Evolutionary conservation across 2,329 filamentous ascomycete genomes (phyloP).

Genomic region (Juglanconis juglandina): DNA sequence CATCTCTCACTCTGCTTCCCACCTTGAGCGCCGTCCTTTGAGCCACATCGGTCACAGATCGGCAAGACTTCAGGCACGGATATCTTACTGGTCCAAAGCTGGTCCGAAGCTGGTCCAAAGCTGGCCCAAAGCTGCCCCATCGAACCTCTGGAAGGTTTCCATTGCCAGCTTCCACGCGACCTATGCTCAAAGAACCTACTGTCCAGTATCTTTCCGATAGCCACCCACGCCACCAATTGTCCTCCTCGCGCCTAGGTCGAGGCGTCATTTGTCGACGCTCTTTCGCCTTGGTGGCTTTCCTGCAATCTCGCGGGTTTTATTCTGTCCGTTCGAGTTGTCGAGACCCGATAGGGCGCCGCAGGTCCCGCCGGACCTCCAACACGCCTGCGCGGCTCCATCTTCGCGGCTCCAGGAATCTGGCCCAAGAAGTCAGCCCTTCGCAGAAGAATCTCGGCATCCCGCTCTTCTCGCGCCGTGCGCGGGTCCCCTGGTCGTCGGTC

Average conservation of each 20-base stretch:
- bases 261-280: neutral
- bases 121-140: neutral
- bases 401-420: neutral
- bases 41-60: neutral
- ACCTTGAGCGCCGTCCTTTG: neutral
- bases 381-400: constrained; percentile 3
- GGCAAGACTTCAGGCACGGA: neutral
- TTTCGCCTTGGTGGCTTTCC: neutral
- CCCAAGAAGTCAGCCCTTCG: neutral
- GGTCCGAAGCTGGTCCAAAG: neutral
- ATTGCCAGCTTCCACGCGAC: neutral
- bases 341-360: constrained; percentile 10
- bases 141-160: neutral
- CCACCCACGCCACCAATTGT: neutral
- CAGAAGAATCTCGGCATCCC: constrained; percentile 2
- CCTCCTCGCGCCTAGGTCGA: neutral
- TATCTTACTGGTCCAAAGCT: neutral
- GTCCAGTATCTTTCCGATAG: neutral
- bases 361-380: constrained; percentile 7
- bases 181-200: neutral
- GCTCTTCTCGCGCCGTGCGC: constrained; percentile 4
- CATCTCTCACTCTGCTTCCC: neutral
- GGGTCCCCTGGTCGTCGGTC: constrained; percentile 5
- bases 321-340: neutral
- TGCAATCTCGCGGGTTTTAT: neutral